Evolutionary conservation across 2,329 filamentous ascomycete species (phyloP).

Genomic region (Chaetomium sp.): DNA sequence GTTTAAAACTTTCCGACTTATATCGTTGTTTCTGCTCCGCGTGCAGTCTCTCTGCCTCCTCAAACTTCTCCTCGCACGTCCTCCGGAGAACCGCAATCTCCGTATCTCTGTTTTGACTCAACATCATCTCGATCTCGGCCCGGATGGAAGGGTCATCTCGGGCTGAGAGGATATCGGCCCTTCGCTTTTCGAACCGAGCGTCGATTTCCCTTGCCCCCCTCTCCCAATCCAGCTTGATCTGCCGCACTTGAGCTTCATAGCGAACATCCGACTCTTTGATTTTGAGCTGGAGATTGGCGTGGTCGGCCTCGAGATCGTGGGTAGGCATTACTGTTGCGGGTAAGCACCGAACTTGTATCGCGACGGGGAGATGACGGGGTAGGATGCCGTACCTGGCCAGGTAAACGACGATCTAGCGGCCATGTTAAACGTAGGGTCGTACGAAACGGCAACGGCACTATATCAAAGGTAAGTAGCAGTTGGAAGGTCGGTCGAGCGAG

Average conservation of each 20-base stretch:
- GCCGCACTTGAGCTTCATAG: neutral
- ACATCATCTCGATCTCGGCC: neutral
- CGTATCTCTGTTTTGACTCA: slow-evolving; percentile 1
- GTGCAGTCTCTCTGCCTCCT: slow-evolving; percentile 1
- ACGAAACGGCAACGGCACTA: slow-evolving; percentile 44
- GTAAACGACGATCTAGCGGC: slow-evolving; percentile 43
- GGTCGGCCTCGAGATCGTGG: slow-evolving; percentile 7
- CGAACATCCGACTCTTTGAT: slow-evolving; percentile 4
- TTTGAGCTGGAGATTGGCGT: slow-evolving; percentile 3
- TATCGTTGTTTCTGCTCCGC: slow-evolving; percentile 4
- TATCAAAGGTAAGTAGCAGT: neutral
- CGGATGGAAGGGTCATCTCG: neutral
- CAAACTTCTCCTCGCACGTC: neutral
- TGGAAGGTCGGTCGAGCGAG: no score
- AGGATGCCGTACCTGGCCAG: slow-evolving; percentile 40
- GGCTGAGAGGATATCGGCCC: neutral
- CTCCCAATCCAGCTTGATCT: slow-evolving; percentile 2
- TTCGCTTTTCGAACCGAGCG: slow-evolving; percentile 2
- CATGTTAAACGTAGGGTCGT: slow-evolving; percentile 47
- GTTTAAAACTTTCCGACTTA: neutral
- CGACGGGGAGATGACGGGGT: no score
- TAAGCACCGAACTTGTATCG: no score
- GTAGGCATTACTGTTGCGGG: no score
- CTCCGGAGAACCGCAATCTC: neutral
- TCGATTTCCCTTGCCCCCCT: neutral